Percentiles rank a stretch among this genome's conserved stretches.
phyloP scores from a whole-genome alignment of 106 monocot genomes.

The Dendrobium officinale region DNA sequence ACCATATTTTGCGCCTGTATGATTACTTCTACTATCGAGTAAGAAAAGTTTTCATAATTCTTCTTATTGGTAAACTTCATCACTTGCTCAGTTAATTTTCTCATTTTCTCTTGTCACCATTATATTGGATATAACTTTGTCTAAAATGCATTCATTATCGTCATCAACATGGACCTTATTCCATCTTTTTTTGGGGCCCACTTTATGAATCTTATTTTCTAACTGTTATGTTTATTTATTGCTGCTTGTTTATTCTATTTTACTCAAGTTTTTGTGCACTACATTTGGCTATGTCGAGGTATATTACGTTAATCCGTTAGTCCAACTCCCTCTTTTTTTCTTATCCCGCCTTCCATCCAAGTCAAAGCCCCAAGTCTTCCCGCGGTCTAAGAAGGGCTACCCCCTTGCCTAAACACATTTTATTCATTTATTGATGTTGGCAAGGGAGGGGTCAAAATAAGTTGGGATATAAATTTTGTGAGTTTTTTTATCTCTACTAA shows the following conservation, averaged over 20 bases:
- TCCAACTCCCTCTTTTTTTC: no score
- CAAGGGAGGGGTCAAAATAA: no score
- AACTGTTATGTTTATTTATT: not conserved
- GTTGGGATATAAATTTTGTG: no score
- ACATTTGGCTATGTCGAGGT: no score
- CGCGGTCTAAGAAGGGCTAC: no score
- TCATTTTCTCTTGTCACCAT: not conserved
- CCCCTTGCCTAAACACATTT: no score
- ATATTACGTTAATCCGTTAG: no score
- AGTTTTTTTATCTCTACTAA: no score
- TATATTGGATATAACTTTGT: not conserved
- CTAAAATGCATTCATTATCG: not conserved
- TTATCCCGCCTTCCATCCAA: no score
- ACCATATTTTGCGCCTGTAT: conserved; percentile 87
- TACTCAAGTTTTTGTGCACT: no score
- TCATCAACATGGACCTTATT: not conserved
- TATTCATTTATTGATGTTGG: not conserved
- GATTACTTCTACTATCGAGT: conserved; percentile 99
- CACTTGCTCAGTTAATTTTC: not conserved
- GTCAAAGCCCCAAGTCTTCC: no score
- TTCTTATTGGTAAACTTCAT: not conserved
- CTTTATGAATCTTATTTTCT: not conserved
- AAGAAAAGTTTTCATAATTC: conserved; percentile 12
- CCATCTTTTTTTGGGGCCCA: not conserved
- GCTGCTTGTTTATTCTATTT: not conserved